Percentiles rank a stretch among this genome's conserved stretches.
phyloP scores from a whole-genome alignment of 2,329 filamentous ascomycete species.

The Claviceps sp. region DNA sequence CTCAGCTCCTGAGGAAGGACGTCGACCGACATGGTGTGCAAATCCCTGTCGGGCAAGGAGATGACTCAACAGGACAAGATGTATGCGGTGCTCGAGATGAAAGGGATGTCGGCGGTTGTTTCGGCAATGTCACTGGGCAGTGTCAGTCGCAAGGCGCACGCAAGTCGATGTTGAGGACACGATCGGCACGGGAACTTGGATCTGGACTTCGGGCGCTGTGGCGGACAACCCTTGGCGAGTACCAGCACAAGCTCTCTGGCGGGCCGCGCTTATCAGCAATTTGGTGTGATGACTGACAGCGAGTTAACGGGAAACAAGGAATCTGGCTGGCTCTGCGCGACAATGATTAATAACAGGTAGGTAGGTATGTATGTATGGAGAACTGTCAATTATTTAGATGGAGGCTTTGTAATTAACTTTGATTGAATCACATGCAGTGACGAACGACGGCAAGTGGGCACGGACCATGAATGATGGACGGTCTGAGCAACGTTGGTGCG shows the following conservation, averaged over 20 bases:
- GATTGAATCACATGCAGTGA: too few relatives aligned
- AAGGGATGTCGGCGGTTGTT: background rate
- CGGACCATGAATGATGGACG: too few relatives aligned
- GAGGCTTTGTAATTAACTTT: too few relatives aligned
- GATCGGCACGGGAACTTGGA: background rate
- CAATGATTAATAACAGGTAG: too few relatives aligned
- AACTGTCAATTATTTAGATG: too few relatives aligned
- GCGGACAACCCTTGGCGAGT: background rate
- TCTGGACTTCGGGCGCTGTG: background rate
- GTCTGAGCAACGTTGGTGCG: too few relatives aligned
- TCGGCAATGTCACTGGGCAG: background rate
- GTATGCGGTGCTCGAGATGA: background rate
- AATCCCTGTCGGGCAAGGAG: background rate
- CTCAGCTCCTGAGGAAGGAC: constrained; percentile 83
- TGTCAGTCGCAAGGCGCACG: background rate
- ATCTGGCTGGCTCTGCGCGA: background rate
- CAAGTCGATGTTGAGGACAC: constrained; percentile 3
- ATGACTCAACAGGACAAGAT: background rate
- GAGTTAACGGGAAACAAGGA: background rate
- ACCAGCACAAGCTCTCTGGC: background rate
- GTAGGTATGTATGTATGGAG: too few relatives aligned
- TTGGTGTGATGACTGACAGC: background rate
- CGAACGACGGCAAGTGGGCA: too few relatives aligned
- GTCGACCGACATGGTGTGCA: constrained; percentile 73
- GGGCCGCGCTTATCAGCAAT: background rate